phyloP scores from a whole-genome alignment of 352 stramenopile genomes.

The Pythium coloratum region DNA sequence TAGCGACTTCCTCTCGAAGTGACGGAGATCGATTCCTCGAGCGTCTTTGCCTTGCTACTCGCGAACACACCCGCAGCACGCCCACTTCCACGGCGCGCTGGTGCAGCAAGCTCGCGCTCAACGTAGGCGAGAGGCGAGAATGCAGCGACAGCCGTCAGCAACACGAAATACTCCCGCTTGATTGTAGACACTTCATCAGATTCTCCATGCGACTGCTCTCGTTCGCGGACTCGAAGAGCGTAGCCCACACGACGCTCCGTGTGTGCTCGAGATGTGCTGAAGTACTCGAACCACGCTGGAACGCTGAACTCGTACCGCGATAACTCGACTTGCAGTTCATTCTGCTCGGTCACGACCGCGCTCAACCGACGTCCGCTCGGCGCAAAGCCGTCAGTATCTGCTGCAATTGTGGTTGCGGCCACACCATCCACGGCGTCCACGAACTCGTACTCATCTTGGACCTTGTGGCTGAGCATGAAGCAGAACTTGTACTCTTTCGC shows the following conservation, averaged over 20 bases:
- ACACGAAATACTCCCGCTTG: constrained; percentile 35
- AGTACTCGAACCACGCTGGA: constrained; percentile 59
- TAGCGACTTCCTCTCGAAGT: constrained; percentile 33
- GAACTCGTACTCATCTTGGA: constrained; percentile 30
- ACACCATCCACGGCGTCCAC: constrained; percentile 6
- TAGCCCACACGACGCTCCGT: constrained; percentile 53
- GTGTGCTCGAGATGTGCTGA: constrained; percentile 36
- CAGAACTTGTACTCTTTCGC: constrained; percentile 62
- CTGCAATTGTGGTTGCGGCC: neutral
- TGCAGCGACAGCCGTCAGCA: constrained; percentile 37
- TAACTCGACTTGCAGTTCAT: constrained; percentile 33
- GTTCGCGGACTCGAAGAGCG: constrained; percentile 37
- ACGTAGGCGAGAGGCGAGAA: constrained; percentile 47
- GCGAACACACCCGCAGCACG: constrained; percentile 23
- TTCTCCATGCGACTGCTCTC: neutral
- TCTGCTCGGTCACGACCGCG: constrained; percentile 22
- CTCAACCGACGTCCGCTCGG: constrained; percentile 9
- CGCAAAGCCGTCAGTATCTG: constrained; percentile 2
- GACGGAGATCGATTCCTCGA: constrained; percentile 42
- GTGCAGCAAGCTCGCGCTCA: constrained; percentile 29
- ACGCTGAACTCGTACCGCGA: constrained; percentile 37
- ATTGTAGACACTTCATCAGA: neutral
- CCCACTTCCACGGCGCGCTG: constrained; percentile 16
- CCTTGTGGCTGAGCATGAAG: constrained; percentile 44
- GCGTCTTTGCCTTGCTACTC: constrained; percentile 18